Percentiles rank a stretch among this genome's conserved stretches.
Conservation (phyloP, 495 filamentous ascomycete species). For the Neurospora terricola region DNA sequence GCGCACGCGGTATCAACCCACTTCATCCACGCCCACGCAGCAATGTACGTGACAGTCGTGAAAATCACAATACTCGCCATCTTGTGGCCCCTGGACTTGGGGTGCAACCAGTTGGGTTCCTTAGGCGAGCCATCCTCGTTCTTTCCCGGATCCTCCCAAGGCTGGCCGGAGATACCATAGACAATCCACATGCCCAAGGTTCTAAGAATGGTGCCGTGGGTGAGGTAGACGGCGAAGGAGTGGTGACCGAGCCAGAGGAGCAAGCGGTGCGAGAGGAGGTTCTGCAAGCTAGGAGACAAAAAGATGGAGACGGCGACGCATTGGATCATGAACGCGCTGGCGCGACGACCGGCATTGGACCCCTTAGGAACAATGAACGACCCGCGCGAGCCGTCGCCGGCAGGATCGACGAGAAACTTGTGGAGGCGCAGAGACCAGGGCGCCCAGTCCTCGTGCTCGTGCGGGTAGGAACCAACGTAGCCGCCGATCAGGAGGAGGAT, state of each 20-base stretch:
- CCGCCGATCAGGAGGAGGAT: conserved; percentile 40
- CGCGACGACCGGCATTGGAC: conserved; percentile 42
- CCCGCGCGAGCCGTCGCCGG: conserved; percentile 19
- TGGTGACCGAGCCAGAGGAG: conserved; percentile 58
- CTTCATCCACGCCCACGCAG: conserved; percentile 53
- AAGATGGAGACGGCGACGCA: conserved; percentile 45
- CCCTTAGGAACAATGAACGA: conserved; percentile 46
- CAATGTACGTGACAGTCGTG: conserved; percentile 42
- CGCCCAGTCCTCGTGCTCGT: conserved; percentile 46
- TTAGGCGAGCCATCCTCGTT: conserved; percentile 22
- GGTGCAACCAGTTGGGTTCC: conserved; percentile 22
- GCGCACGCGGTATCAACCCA: conserved; percentile 58
- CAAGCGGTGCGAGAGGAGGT: conserved; percentile 42
- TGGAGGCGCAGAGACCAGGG: conserved; percentile 47
- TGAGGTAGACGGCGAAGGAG: conserved; percentile 58
- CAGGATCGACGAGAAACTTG: conserved; percentile 11
- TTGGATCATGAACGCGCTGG: conserved; percentile 43
- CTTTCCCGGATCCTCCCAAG: conserved; percentile 24
- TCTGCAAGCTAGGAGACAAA: conserved; percentile 45
- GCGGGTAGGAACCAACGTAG: conserved; percentile 49
- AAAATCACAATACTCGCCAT: conserved; percentile 17
- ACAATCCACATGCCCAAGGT: conserved; percentile 51
- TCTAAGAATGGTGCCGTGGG: conserved; percentile 46
- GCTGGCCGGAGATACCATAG: conserved; percentile 47
- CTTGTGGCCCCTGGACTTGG: conserved; percentile 28